Evolutionary conservation across 352 stramenopile genomes (phyloP).

Genomic region (Globisporangium viniferum): DNA sequence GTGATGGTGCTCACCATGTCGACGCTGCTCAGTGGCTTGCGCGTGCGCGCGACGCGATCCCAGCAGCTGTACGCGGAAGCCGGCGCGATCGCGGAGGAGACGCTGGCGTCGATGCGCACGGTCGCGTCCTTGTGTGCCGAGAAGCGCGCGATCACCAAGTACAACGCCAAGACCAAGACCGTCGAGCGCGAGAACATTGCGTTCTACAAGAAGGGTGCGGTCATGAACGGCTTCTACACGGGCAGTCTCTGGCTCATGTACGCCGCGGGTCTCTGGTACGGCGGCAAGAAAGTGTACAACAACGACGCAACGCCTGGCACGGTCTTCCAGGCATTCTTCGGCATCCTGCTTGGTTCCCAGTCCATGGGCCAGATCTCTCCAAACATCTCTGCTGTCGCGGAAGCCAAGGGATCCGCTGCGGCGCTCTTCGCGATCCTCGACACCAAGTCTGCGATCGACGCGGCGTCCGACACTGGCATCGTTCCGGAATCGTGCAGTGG

Average conservation of each 20-base stretch:
- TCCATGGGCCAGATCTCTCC: slow-evolving; percentile 49
- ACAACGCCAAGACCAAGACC: slow-evolving; percentile 14
- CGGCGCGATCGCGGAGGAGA: slow-evolving; percentile 31
- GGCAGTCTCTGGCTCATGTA: slow-evolving; percentile 51
- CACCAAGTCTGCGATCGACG: slow-evolving; percentile 44
- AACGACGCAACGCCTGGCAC: slow-evolving; percentile 24
- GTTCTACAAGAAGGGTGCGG: slow-evolving; percentile 16
- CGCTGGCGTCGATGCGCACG: slow-evolving; percentile 28
- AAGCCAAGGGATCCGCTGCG: slow-evolving; percentile 41
- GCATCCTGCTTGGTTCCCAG: slow-evolving; percentile 40
- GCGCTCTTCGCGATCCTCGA: slow-evolving; percentile 56
- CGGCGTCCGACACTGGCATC: slow-evolving; percentile 24
- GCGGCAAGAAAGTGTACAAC: slow-evolving; percentile 32
- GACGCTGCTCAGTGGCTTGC: slow-evolving; percentile 22
- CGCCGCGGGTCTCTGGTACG: slow-evolving; percentile 48
- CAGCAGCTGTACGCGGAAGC: slow-evolving; percentile 29
- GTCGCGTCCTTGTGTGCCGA: slow-evolving; percentile 25
- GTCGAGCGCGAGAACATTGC: slow-evolving; percentile 23
- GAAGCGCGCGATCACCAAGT: slow-evolving; percentile 24
- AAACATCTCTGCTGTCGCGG: slow-evolving; percentile 44
- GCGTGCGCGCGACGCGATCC: neutral
- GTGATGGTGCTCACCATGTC: slow-evolving; percentile 23
- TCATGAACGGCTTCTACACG: slow-evolving; percentile 25
- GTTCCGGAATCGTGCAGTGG: slow-evolving; percentile 25
- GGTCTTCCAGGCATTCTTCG: slow-evolving; percentile 59